phyloP scores from a whole-genome alignment of 2,329 filamentous ascomycete species.

The Pleomassaria siparia region DNA sequence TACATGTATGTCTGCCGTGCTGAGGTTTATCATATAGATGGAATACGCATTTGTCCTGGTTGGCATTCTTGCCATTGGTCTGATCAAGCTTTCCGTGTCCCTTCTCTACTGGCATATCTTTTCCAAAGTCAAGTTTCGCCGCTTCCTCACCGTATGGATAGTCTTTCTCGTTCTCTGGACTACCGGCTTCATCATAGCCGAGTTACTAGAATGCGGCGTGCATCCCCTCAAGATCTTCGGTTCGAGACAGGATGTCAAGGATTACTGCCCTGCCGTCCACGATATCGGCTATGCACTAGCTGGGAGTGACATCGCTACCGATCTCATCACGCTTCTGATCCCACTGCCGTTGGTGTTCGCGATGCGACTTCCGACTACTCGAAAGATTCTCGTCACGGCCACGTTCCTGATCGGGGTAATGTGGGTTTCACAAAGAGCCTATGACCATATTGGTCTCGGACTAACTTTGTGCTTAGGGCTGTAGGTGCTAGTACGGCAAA shows the following conservation, averaged over 20 bases:
- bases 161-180: conserved; percentile 5
- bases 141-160: conserved; percentile 6
- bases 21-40: no score
- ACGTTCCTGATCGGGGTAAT: conserved; percentile 7
- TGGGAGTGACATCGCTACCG: conserved; percentile 5
- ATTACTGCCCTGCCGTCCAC: conserved; percentile 2
- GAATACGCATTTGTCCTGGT: conserved; percentile 8
- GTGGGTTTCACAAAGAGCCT: background rate
- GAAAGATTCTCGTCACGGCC: conserved; percentile 1
- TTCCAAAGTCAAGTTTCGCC: conserved; percentile 4
- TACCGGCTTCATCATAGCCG: conserved; percentile 3
- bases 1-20: no score
- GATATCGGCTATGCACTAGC: conserved; percentile 4
- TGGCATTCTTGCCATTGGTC: conserved; percentile 5
- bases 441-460: no score
- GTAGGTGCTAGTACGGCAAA: conserved; percentile 7
- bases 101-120: conserved; percentile 12
- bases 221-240: conserved; percentile 5
- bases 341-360: conserved; percentile 3
- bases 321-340: conserved; percentile 7
- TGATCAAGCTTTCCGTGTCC: conserved; percentile 10
- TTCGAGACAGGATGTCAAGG: background rate
- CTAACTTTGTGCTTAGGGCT: background rate
- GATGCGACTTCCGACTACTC: background rate
- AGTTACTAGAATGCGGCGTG: conserved; percentile 5